Evolutionary conservation across 352 stramenopile genomes (phyloP).

Genomic region (Phytophthora sojae): DNA sequence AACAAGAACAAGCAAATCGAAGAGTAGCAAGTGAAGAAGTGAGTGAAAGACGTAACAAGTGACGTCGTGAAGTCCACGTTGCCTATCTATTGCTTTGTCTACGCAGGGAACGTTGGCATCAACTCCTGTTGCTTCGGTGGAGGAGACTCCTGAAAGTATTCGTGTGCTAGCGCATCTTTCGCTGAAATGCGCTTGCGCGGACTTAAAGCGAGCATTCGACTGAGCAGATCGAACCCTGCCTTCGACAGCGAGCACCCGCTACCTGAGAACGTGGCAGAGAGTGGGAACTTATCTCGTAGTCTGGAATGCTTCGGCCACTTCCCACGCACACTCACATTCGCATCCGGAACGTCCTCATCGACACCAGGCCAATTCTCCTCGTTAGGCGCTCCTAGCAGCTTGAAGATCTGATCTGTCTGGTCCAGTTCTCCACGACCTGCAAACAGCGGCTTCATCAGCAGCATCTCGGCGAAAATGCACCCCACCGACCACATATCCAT

Average conservation of each 20-base stretch:
- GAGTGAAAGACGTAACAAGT: constrained; percentile 1
- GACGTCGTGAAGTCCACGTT: constrained; percentile 7
- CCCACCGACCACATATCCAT: constrained; percentile 98
- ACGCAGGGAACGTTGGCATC: constrained; percentile 82
- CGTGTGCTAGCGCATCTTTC: constrained; percentile 78
- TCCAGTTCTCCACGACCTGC: constrained; percentile 95
- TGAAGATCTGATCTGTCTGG: constrained; percentile 97
- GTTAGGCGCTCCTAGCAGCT: constrained; percentile 91
- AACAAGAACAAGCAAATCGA: constrained; percentile 9
- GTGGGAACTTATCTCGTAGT: constrained; percentile 82
- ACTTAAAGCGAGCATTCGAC: constrained; percentile 71
- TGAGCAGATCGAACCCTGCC: constrained; percentile 76
- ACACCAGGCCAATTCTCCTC: constrained; percentile 92
- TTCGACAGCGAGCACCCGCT: constrained; percentile 72
- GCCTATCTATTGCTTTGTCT: constrained; percentile 21
- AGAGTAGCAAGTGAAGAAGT: constrained; percentile 2
- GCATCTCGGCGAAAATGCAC: constrained; percentile 97
- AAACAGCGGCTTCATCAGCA: constrained; percentile 94
- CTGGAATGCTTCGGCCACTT: constrained; percentile 79
- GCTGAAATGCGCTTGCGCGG: constrained; percentile 81
- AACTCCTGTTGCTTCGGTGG: constrained; percentile 68
- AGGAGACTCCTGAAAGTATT: constrained; percentile 83
- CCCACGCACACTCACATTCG: constrained; percentile 50
- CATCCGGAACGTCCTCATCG: constrained; percentile 64
- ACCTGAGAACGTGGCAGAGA: constrained; percentile 63